A percentile compares a stretch with the other conserved stretches of the same genome.
Evolutionary conservation across 2,329 filamentous ascomycete genomes (phyloP).

Genomic region (Penicillium sp.): DNA sequence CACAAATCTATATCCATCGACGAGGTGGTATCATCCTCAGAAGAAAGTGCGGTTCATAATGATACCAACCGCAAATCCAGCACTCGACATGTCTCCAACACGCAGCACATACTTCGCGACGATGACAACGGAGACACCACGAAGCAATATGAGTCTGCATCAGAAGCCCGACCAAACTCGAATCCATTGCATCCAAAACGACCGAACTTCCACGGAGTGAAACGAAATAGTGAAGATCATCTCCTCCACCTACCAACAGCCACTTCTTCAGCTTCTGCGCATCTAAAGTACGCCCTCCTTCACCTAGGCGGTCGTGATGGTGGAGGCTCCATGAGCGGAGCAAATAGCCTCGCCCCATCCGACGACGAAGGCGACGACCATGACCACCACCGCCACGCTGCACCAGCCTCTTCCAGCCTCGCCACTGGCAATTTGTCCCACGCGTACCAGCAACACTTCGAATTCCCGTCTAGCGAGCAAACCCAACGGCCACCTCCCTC

Average conservation of each 20-base stretch:
- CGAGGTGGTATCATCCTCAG: slow-evolving; percentile 3
- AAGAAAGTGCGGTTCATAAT: not conserved
- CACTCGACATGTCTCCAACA: not conserved
- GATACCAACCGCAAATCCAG: not conserved
- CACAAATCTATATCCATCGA: slow-evolving; percentile 10
- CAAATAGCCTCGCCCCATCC: slow-evolving; percentile 38
- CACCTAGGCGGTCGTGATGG: slow-evolving; percentile 46
- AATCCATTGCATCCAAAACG: slow-evolving; percentile 13
- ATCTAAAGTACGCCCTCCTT: slow-evolving; percentile 32
- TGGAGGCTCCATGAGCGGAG: slow-evolving; percentile 47
- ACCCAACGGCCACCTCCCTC: slow-evolving; percentile 21
- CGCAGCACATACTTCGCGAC: not conserved
- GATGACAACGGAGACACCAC: not conserved
- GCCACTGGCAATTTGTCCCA: not conserved
- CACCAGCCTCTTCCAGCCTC: not conserved
- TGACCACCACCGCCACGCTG: slow-evolving; percentile 10
- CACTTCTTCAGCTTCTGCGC: slow-evolving; percentile 19
- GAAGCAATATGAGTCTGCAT: slow-evolving; percentile 8
- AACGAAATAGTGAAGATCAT: slow-evolving; percentile 32
- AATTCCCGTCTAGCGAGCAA: not conserved
- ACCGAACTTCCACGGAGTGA: slow-evolving; percentile 22
- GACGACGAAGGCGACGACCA: slow-evolving; percentile 34
- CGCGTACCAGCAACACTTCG: slow-evolving; percentile 2
- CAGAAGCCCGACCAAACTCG: slow-evolving; percentile 13
- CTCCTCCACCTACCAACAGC: slow-evolving; percentile 26